A percentile compares a stretch with the other conserved stretches of the same genome.
Evolutionary conservation across 2,329 filamentous ascomycete genomes (phyloP).

Genomic region (Epichloe brachyelytri): DNA sequence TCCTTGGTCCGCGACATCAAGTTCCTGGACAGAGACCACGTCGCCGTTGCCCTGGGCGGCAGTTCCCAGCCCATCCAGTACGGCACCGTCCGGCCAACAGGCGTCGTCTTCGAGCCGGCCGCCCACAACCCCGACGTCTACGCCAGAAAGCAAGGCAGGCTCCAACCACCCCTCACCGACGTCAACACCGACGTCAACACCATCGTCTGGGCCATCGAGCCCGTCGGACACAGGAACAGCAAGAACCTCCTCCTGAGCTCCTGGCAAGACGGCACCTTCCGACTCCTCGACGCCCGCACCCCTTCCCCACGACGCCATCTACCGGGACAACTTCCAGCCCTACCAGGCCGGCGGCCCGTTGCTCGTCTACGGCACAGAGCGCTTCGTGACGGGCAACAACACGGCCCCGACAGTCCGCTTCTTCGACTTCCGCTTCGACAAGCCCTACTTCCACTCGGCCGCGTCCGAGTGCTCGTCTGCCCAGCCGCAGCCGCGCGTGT

Average conservation of each 20-base stretch:
- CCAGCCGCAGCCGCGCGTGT: neutral
- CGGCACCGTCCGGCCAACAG: conserved; percentile 32
- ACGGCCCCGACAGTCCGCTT: conserved; percentile 31
- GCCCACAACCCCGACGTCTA: conserved; percentile 15
- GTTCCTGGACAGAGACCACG: conserved; percentile 30
- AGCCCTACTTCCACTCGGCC: conserved; percentile 34
- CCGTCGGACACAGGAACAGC: conserved; percentile 24
- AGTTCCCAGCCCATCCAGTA: conserved; percentile 31
- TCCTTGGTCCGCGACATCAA: conserved; percentile 23
- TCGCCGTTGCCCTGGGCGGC: conserved; percentile 33
- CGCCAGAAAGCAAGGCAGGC: no score
- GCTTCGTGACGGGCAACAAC: conserved; percentile 37
- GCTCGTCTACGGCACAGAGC: conserved; percentile 34
- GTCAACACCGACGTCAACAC: conserved; percentile 20
- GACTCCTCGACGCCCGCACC: conserved; percentile 39
- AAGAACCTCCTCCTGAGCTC: conserved; percentile 33
- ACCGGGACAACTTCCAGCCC: conserved; percentile 40
- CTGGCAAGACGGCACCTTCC: conserved; percentile 40
- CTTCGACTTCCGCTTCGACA: conserved; percentile 41
- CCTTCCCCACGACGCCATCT: conserved; percentile 32
- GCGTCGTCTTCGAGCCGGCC: conserved; percentile 24
- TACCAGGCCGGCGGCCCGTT: conserved; percentile 32
- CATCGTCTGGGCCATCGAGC: conserved; percentile 33
- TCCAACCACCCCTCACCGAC: no score
- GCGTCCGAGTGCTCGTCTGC: conserved; percentile 30